Evolutionary conservation across 2,329 filamentous ascomycete genomes (phyloP), one percentile per base, ranked within the genome.

Genomic region (Cladosporium oxysporum): DNA sequence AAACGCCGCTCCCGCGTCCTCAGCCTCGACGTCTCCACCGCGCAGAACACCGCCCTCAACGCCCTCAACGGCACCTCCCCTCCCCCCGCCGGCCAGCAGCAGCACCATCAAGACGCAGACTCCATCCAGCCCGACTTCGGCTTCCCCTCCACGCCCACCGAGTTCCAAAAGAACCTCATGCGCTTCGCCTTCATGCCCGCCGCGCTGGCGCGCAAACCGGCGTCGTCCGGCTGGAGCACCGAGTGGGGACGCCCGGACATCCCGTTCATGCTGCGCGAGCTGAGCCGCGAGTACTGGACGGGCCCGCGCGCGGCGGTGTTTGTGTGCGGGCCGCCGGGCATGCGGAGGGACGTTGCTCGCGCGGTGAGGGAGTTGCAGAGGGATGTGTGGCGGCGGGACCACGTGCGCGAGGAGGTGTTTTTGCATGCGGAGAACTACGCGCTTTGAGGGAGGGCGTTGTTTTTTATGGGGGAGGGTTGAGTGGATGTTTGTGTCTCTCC

Each of bases 361-460:
- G 91, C 91, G 0, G 92, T 97, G 28, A 94, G 94, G 2, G 82
- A 85, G 66, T 80, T 97, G 73, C 94, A 98, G 83, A 87, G 86
- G 29, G 87, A 90, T 77, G 93, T 98, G 59, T 93, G 92, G 90
- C 67, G 64, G 28, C 88, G 86, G 6, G 89, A 92, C 71, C 86
- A 89, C 37, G 85, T 86, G 72, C 85, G 90, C 57, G 93, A 97
- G 75, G 94, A 97, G 84, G 91, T 98, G 64, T 97, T 93, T 77
- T 79, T 97, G 77, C 94, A 97, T 81, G 91, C 93, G 3, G 94
- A 98, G 83, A 97, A 97, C 77, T 97, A 97, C 81, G 91, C 93
- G 61, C 83, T 97, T 68, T 97, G 55, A 58, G 11, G 4, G 31
- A 44, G 41, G 41, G 7, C 2, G 6, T 21, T 16, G 14, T 16